Base-by-base conservation (phyloP, 2,329 filamentous ascomycete genomes). In the Fusarium sublunatum region DNA sequence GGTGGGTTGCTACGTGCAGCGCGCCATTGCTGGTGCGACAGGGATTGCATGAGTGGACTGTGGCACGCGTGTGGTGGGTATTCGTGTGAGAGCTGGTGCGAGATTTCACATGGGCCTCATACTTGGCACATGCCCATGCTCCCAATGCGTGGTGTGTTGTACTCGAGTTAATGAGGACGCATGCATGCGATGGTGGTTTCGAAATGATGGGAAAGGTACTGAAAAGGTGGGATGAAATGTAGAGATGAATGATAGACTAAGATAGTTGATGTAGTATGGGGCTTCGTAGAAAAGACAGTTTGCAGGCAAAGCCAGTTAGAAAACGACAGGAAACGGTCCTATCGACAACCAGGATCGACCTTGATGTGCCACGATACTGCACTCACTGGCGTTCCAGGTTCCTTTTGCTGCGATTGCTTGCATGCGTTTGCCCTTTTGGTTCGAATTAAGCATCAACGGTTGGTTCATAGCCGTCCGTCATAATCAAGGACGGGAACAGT, bases 1-100 rank as follows among this genome's bases (percentile, higher is more conserved):
- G 54, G 67, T 65, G 63, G 57, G 55, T 59, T 55, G 57, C 58
- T 63, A 50, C 54, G 57, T 65, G 55, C 59, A 65, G 62, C 53
- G 57, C 61, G 58, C 61, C 62, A 65, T 65, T 63, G 62, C 61
- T 65, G 61, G 62, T 65, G 62, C 62, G 62, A 65, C 62, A 61
- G 41, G 58, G 62, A 59, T 65, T 65, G 49, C 62, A 53, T 63
- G 62, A 66, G 62, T 65, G 53, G 58, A 58, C 53, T 51, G 62
- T 66, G 57, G 57, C 57, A 60, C 55, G 48, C 40, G 28, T 60
- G 41, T 56, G 42, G 56, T 59, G 61, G 62, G 46, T 58, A 61
- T 65, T 50, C n/a, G 42, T 53, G 53, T 54, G 53, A 48, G 48
- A 65, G 62, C 26, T 29, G 15, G 42, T 52, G 62, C 52, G 62